Conservation (phyloP, 805 yeast genomes). For the Ogataea corticis region DNA sequence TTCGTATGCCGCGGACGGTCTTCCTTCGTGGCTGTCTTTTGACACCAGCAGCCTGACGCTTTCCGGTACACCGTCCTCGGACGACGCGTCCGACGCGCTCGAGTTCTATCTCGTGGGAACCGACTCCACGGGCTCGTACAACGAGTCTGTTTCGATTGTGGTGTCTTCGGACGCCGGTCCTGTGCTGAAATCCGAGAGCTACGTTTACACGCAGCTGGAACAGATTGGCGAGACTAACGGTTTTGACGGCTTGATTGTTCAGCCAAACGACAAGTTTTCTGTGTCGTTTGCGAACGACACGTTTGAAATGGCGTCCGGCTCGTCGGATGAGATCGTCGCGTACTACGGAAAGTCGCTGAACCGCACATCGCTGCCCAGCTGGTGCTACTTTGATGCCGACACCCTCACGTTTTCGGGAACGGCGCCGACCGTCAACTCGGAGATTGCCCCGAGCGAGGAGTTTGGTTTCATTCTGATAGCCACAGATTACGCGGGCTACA, state of each 20-base stretch:
- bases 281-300: slow-evolving; percentile 63
- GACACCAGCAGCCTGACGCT: slow-evolving; percentile 62
- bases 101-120: slow-evolving; percentile 60
- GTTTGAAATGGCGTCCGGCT: slow-evolving; percentile 48
- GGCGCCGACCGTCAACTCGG: slow-evolving; percentile 83
- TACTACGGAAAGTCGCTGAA: slow-evolving; percentile 82
- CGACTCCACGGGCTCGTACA: slow-evolving; percentile 56
- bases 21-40: slow-evolving; percentile 81
- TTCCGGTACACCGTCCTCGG: slow-evolving; percentile 61
- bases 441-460: slow-evolving; percentile 80
- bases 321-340: slow-evolving; percentile 52
- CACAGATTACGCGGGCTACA: slow-evolving; percentile 70
- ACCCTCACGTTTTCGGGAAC: slow-evolving; percentile 76
- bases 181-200: slow-evolving; percentile 39
- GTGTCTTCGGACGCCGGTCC: slow-evolving; percentile 63
- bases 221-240: slow-evolving; percentile 78
- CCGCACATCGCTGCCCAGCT: slow-evolving; percentile 86
- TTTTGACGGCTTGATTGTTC: slow-evolving; percentile 65
- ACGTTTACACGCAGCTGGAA: slow-evolving; percentile 54
- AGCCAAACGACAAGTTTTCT: slow-evolving; percentile 66
- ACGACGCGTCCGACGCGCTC: slow-evolving; percentile 47
- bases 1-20: slow-evolving; percentile 52
- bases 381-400: slow-evolving; percentile 72
- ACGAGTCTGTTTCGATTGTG: slow-evolving; percentile 55
- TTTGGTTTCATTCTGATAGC: slow-evolving; percentile 76